phyloP scores from a whole-genome alignment of 345 rosid genomes.

The Lenwebbia sp. region DNA sequence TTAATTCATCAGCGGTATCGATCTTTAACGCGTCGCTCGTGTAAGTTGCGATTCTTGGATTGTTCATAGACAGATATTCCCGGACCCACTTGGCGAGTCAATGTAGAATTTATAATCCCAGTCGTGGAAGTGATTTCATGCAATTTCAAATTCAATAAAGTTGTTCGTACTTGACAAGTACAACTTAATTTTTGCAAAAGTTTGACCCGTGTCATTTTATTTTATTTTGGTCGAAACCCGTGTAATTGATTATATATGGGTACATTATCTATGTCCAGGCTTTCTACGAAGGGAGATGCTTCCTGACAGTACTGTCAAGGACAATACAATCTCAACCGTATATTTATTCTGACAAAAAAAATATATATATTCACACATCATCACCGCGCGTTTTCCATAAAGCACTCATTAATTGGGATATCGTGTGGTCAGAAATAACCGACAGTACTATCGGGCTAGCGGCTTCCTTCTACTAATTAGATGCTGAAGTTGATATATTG shows the following conservation, averaged over 20 bases:
- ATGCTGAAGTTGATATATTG: neutral
- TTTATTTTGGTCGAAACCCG: too few relatives aligned
- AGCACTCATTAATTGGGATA: too few relatives aligned
- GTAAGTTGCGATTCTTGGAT: neutral
- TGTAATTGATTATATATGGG: neutral
- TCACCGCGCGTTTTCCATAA: too few relatives aligned
- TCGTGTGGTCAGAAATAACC: too few relatives aligned
- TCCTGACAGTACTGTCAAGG: too few relatives aligned
- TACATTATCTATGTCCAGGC: neutral
- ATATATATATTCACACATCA: too few relatives aligned
- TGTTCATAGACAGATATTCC: neutral
- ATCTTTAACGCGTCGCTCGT: neutral
- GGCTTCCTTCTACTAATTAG: neutral
- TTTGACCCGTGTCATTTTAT: neutral
- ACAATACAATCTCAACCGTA: too few relatives aligned
- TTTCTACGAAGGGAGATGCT: too few relatives aligned
- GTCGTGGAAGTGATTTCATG: neutral
- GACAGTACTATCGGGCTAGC: too few relatives aligned
- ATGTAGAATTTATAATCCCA: too few relatives aligned
- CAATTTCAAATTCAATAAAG: neutral
- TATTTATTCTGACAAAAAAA: too few relatives aligned
- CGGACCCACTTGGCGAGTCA: neutral
- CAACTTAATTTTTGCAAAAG: neutral
- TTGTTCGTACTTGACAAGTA: neutral
- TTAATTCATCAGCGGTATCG: neutral